Evolutionary conservation across 2,329 filamentous ascomycete genomes (phyloP), one percentile per base, ranked within the genome.

Genomic region (Monosporascus cannonballus): DNA sequence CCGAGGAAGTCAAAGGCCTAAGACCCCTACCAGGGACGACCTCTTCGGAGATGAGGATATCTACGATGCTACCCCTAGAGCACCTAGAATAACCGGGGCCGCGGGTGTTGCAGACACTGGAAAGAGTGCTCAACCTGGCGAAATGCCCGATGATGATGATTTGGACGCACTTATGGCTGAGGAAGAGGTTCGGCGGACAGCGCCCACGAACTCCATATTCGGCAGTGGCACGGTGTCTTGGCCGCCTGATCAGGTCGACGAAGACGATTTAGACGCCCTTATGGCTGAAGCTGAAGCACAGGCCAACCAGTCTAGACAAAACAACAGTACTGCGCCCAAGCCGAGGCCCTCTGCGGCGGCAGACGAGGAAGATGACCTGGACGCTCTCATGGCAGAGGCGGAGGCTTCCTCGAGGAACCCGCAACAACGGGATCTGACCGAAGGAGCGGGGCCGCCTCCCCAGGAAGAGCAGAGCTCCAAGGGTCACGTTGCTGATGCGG

Each of bases 111-210:
- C 54, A 14, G 52, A 57, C 47, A 59, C 53, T 49, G 56, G 42
- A 20, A 27, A 14, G 20, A 37, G 17, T 38, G 20, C 37, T n/a
- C 36, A 3, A 27, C 24, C 15, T 25, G 15, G 47, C 50, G 6
- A 50, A 52, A 9, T 63, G 17, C 65, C 65, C 0, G 63, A 66
- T 38, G 75, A 76, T 3, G 70, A 73, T 48, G 75, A 79, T 47
- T 51, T 81, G 3, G 77, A 81, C 51, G 77, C 76, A 9, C 59
- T 81, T 11, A 80, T 81, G 65, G 77, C 76, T 0, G 77, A 80
- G 59, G 73, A 74, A 3, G 74, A 76, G 54, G 61, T 59, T 9
- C 58, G 61, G 54, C 55, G 54, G n/a, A 49, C 61, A 15, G 52
- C 54, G 11, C 18, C 53, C 41, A 59, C 55, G n/a, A 46, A 46